Base-by-base conservation (phyloP, 2,329 filamentous ascomycete species). In the Aspergillus clavatus region DNA sequence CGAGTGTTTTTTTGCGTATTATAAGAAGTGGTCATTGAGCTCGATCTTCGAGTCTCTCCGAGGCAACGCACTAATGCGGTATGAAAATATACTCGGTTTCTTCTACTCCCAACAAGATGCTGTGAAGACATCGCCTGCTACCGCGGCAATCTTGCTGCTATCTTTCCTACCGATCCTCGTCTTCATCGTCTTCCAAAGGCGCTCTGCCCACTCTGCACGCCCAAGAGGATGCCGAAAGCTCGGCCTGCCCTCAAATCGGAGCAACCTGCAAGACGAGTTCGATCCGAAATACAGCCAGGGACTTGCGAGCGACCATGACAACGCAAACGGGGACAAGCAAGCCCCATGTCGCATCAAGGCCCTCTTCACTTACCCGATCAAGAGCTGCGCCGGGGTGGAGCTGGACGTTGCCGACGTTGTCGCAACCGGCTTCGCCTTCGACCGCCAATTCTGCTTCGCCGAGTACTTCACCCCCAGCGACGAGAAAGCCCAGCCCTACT, bases 371-470 rank as follows among this genome's bases (percentile, higher is more conserved):
- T 91, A 93, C 65, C 89, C 90, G 1, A 71, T 95, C 64, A 91
- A 94, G 70, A 88, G 86, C 45, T 95, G 89, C 64, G 74, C 72
- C 45, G 86, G 85, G 22, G 81, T 95, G 43, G 87, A 93, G 68
- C 67, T 95, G 38, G 70, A 78, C 41, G 71, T 76, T 49, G 80
- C 79, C 48, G 77, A 80, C 43, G 76, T 93, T 12, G 68, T 87
- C 37, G 72, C 80, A 5, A 80, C 80, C 2, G 89, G 89, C 2
- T 74, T 95, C 45, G 79, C 84, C 62, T 86, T 85, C 65, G 89
- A 96, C 67, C 81, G 89, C 5, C 79, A 91, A 55, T 95, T 89
- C 71, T 84, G 82, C 38, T 87, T 96, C 62, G 89, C 86, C 1
- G 84, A 90, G 65, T 64, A 74, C 31, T 63, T 72, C 27, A 67